A percentile compares a stretch with the other conserved stretches of the same genome.
Conservation (phyloP, 169 alveolate species). For the Babesia sp. region DNA sequence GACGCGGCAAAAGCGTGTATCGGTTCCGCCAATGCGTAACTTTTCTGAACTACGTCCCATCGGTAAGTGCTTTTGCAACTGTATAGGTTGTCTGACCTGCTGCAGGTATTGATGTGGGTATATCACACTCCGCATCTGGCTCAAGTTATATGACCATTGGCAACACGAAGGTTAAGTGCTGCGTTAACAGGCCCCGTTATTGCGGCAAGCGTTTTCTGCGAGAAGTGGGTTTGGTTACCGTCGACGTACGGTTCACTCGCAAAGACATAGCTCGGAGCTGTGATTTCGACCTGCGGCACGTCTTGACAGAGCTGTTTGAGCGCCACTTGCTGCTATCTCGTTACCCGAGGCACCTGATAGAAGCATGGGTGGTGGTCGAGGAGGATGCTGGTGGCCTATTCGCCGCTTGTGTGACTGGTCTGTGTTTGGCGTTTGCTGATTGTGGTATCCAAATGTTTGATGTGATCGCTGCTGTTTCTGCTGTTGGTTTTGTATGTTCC, state of each 20-base stretch:
- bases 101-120: constrained; percentile 47
- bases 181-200: constrained; percentile 50
- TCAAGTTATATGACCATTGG: constrained; percentile 59
- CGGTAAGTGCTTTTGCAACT: constrained; percentile 11
- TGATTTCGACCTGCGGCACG: constrained; percentile 7
- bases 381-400: constrained; percentile 63
- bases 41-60: constrained; percentile 58
- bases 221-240: constrained; percentile 43
- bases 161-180: constrained; percentile 60
- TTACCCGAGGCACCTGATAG: constrained; percentile 55
- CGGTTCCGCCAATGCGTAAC: constrained; percentile 6
- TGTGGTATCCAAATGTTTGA: constrained; percentile 62
- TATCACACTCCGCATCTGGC: constrained; percentile 45
- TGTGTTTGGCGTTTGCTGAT: constrained; percentile 54
- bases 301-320: constrained; percentile 50
- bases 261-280: neutral
- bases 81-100: neutral
- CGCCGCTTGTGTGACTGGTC: constrained; percentile 45
- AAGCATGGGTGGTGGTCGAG: constrained; percentile 52
- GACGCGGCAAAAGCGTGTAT: neutral
- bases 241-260: constrained; percentile 37
- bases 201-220: constrained; percentile 22
- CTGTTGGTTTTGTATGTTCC: constrained; percentile 8
- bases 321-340: constrained; percentile 40
- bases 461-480: constrained; percentile 46